Percentiles rank a stretch among this genome's conserved stretches.
Conservation (phyloP, 1,284 basidiomycete genomes). For the Heterobasidion irregulare region DNA sequence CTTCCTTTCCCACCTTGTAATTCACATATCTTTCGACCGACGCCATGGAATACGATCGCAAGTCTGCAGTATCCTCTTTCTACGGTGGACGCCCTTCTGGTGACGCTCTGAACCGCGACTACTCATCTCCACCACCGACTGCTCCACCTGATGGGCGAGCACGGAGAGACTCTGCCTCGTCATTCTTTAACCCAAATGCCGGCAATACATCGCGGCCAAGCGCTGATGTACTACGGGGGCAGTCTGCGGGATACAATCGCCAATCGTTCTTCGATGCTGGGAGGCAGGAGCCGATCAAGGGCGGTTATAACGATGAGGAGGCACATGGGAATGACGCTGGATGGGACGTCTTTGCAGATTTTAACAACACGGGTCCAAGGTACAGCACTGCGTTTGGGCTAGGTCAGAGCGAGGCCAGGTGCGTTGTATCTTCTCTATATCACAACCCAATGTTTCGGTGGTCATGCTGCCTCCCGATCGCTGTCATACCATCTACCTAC, state of each 20-base stretch:
- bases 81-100: constrained; percentile 54
- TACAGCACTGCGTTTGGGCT: constrained; percentile 58
- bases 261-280: constrained; percentile 57
- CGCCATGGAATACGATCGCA: constrained; percentile 50
- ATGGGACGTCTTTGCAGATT: constrained; percentile 87
- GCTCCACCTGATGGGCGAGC: constrained; percentile 22
- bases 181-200: constrained; percentile 37
- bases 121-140: constrained; percentile 25
- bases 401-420: constrained; percentile 26
- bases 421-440: constrained; percentile 5
- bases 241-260: constrained; percentile 60
- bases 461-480: not conserved
- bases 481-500: not conserved
- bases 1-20: not conserved
- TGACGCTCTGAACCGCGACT: constrained; percentile 53
- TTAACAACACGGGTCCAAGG: constrained; percentile 79
- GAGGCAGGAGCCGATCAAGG: constrained; percentile 65
- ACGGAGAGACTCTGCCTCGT: constrained; percentile 60
- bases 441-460: no score
- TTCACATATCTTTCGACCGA: not conserved
- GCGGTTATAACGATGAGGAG: constrained; percentile 54
- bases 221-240: constrained; percentile 33
- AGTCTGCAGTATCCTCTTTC: constrained; percentile 70
- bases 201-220: constrained; percentile 27
- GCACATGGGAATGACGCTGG: constrained; percentile 36